Evolutionary conservation across 441 rosid genomes (phyloP).

Genomic region (Heliophila coronopifolia): DNA sequence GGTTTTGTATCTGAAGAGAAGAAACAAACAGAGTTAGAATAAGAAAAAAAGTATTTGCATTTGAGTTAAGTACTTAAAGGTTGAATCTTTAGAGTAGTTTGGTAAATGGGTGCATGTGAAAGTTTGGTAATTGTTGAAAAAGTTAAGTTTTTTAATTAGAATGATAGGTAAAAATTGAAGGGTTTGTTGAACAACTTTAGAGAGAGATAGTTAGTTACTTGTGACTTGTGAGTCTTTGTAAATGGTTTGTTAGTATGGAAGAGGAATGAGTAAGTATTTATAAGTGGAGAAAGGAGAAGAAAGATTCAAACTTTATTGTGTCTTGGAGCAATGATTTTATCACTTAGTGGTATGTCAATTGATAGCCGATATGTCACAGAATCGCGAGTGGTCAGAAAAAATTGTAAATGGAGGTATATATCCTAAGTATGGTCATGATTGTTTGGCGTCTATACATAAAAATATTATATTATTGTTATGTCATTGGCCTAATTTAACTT

Average conservation of each 20-base stretch:
- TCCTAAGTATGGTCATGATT: not conserved
- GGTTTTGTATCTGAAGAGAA: conserved; percentile 6
- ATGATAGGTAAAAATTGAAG: not conserved
- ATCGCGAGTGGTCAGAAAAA: too few species aligned
- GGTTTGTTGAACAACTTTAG: conserved; percentile 15
- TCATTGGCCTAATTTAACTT: not conserved
- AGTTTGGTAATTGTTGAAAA: conserved; percentile 8
- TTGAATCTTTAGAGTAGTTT: not conserved
- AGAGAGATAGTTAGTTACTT: conserved; percentile 16
- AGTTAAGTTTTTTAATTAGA: not conserved
- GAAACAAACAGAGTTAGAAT: not conserved
- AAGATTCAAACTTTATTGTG: conserved; percentile 7
- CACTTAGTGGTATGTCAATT: conserved; percentile 12
- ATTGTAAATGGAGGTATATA: conserved; percentile 2
- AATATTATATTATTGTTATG: too few species aligned
- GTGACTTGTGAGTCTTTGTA: conserved; percentile 17
- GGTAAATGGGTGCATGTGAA: conserved; percentile 12
- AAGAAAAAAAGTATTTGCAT: not conserved
- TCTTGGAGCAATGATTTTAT: conserved; percentile 10
- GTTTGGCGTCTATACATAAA: too few species aligned
- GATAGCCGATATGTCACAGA: too few species aligned
- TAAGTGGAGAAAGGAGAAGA: conserved; percentile 18
- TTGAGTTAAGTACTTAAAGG: not conserved
- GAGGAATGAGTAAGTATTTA: conserved; percentile 22
- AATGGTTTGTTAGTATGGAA: conserved; percentile 13